Conservation (phyloP, 1,139 yeast genomes). For the Geotrichum phurueaensis region DNA sequence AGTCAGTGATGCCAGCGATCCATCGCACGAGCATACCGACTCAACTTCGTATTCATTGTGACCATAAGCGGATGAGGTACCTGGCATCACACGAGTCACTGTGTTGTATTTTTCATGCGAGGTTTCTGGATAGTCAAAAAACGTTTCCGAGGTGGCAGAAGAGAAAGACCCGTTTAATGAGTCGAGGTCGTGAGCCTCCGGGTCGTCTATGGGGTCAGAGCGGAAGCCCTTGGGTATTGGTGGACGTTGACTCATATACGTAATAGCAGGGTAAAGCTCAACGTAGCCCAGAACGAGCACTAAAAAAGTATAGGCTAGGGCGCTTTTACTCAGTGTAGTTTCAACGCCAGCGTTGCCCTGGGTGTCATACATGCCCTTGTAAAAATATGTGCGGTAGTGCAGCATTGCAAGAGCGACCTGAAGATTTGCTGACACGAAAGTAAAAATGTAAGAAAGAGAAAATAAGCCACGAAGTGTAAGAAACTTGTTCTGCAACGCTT, state of each 20-base stretch:
- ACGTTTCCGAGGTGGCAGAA: background rate
- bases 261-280: slow-evolving; percentile 14
- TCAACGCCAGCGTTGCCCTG: slow-evolving; percentile 6
- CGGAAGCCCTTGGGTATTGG: background rate
- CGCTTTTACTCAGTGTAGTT: slow-evolving; percentile 3
- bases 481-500: slow-evolving; percentile 1
- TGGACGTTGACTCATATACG: slow-evolving; percentile 15
- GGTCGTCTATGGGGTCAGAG: slow-evolving; percentile 2
- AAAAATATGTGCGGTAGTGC: slow-evolving; percentile 4
- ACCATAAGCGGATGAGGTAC: background rate
- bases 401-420: slow-evolving; percentile 3
- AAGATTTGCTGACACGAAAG: slow-evolving; percentile 11
- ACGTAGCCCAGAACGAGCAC: slow-evolving; percentile 7
- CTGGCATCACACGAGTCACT: background rate
- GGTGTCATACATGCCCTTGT: slow-evolving; percentile 6
- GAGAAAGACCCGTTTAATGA: background rate
- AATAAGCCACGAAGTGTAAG: slow-evolving; percentile 9
- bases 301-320: background rate
- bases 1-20: background rate
- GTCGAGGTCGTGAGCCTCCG: slow-evolving; percentile 6
- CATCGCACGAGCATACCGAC: slow-evolving; percentile 1
- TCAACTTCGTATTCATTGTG: background rate
- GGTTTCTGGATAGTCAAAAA: background rate
- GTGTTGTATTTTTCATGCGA: background rate
- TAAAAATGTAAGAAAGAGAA: slow-evolving; percentile 8